Percentiles rank a stretch among this genome's conserved stretches.
Conservation (phyloP, 225 moss, liverwort and hornwort genomes). For the Antitrichia curtipendula region DNA sequence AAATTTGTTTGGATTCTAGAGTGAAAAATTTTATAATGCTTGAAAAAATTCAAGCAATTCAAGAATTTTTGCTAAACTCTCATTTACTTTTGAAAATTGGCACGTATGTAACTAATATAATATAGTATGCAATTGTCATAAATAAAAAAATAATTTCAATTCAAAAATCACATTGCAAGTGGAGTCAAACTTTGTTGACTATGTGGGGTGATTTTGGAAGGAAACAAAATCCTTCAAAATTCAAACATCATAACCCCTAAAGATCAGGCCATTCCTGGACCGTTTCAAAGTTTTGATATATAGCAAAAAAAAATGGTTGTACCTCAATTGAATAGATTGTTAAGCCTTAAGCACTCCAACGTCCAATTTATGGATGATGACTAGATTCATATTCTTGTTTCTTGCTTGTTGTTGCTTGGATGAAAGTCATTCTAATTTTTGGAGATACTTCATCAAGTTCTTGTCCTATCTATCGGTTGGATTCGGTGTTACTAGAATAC, state of each 20-base stretch:
- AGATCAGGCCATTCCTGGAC: fast-evolving
- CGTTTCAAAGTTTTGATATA: background rate
- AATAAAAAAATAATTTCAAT: background rate
- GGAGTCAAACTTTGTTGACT: background rate
- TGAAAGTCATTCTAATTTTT: too few species aligned
- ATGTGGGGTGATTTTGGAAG: background rate
- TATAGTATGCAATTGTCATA: background rate
- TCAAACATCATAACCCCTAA: background rate
- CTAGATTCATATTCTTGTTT: too few species aligned
- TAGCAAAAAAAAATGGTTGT: background rate
- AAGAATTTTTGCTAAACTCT: background rate
- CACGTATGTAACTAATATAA: background rate
- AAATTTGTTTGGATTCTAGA: fast-evolving
- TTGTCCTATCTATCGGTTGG: too few species aligned
- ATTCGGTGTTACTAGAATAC: too few species aligned
- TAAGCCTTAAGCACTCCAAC: too few species aligned
- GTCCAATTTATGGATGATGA: too few species aligned
- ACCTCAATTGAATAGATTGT: background rate
- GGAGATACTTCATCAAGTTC: too few species aligned
- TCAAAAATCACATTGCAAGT: background rate
- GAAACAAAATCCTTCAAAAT: background rate
- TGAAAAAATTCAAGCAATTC: fast-evolving
- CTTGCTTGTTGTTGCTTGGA: too few species aligned
- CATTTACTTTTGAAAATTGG: background rate
- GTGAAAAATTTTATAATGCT: background rate